These are phyloP conservation scores for Chrysoporthe cubensis DNA, from an alignment of 2,329 filamentous ascomycete genomes.

Conservation along the genomic window DNA sequence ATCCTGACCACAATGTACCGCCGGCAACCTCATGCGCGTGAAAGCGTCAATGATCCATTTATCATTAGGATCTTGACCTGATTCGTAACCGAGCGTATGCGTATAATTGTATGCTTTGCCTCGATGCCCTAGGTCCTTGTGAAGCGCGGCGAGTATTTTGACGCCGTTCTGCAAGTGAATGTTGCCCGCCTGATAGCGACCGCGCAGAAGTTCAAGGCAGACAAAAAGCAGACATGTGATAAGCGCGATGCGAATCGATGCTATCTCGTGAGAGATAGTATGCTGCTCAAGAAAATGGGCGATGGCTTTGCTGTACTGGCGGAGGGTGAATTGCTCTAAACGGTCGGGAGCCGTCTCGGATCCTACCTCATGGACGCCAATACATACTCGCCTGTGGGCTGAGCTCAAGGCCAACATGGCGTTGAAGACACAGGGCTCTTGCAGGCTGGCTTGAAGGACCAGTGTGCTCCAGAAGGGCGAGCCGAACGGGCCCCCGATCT, in stretches of 20 bases:
- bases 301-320: constrained; percentile 45
- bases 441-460: constrained; percentile 41
- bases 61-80: constrained; percentile 35
- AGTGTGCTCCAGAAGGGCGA: constrained; percentile 45
- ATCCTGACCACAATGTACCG: constrained; percentile 36
- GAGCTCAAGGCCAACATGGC: constrained; percentile 45
- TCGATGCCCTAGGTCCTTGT: constrained; percentile 25
- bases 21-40: constrained; percentile 35
- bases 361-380: constrained; percentile 16
- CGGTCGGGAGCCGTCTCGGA: constrained; percentile 11
- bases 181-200: constrained; percentile 42
- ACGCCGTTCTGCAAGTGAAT: constrained; percentile 49
- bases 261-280: neutral
- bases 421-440: constrained; percentile 46
- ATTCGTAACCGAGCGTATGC: neutral
- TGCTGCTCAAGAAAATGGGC: constrained; percentile 36
- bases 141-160: constrained; percentile 39
- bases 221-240: constrained; percentile 44
- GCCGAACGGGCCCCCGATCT: constrained; percentile 42
- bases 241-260: constrained; percentile 43
- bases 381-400: constrained; percentile 34
- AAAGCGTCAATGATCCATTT: constrained; percentile 50
- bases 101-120: neutral
- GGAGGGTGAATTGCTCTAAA: constrained; percentile 36
- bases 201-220: constrained; percentile 41